Evolutionary conservation across 495 filamentous ascomycete species (phyloP).

Genomic region (Arthonia radiata): DNA sequence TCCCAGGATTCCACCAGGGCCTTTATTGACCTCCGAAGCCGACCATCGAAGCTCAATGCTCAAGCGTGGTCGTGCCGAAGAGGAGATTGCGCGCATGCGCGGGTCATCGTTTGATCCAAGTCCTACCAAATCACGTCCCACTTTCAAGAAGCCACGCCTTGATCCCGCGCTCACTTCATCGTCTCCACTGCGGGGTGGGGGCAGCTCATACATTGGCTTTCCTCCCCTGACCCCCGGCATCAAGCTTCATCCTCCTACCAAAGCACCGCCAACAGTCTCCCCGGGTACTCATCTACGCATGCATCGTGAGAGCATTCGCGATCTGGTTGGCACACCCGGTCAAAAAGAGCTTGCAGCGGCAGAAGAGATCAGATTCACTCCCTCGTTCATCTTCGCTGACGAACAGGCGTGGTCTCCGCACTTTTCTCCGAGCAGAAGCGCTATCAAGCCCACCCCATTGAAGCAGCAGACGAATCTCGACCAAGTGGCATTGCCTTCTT

Average conservation of each 20-base stretch:
- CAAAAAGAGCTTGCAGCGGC: too few species aligned
- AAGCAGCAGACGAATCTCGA: too few species aligned
- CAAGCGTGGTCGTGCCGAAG: constrained; percentile 76
- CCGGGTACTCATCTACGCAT: constrained; percentile 87
- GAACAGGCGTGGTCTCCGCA: too few species aligned
- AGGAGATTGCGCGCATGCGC: constrained; percentile 83
- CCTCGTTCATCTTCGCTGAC: too few species aligned
- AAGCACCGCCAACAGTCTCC: constrained; percentile 67
- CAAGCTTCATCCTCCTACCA: constrained; percentile 59
- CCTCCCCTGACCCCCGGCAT: constrained; percentile 69
- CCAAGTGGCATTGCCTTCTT: too few species aligned
- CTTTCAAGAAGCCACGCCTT: constrained; percentile 20
- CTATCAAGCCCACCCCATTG: too few species aligned
- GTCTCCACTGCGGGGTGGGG: constrained; percentile 31
- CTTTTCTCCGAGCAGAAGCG: too few species aligned
- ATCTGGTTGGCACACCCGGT: constrained; percentile 71
- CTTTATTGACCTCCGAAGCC: constrained; percentile 42
- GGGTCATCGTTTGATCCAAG: constrained; percentile 72
- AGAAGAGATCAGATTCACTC: too few species aligned
- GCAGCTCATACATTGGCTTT: constrained; percentile 33
- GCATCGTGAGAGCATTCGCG: constrained; percentile 65
- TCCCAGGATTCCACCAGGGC: constrained; percentile 34
- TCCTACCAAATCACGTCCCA: constrained; percentile 36
- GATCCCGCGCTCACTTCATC: constrained; percentile 23
- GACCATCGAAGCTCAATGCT: constrained; percentile 54